phyloP scores from a whole-genome alignment of 768 basidiomycete genomes.

The Sporobolomyces roseus region DNA sequence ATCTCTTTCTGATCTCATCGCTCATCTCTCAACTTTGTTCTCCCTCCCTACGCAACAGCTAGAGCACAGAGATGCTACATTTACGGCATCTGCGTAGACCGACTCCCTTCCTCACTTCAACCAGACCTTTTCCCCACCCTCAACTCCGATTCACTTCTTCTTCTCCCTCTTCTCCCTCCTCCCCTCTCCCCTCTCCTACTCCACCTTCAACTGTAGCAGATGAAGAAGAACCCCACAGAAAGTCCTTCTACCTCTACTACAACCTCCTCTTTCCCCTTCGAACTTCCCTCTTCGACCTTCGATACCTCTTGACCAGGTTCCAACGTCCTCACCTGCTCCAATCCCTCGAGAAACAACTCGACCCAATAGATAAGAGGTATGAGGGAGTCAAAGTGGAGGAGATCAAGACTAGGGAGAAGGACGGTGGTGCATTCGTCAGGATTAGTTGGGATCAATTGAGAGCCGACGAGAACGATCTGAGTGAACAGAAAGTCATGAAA shows the following conservation, averaged over 20 bases:
- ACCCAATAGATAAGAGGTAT: conserved; percentile 58
- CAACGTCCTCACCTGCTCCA: conserved; percentile 61
- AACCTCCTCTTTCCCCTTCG: conserved; percentile 33
- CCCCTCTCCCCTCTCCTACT: neutral
- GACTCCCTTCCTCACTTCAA: neutral
- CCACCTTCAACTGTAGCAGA: neutral
- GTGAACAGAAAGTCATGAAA: conserved; percentile 56
- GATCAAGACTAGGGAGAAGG: conserved; percentile 61
- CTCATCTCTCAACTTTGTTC: neutral
- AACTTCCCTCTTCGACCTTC: conserved; percentile 22
- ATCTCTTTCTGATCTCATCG: neutral
- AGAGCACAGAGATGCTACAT: too few relatives aligned
- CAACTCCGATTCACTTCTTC: neutral
- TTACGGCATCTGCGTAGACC: too few relatives aligned
- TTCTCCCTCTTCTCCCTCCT: conserved; percentile 2
- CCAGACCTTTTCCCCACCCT: neutral
- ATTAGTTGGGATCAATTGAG: conserved; percentile 54
- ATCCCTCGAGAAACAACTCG: conserved; percentile 52
- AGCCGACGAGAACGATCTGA: conserved; percentile 1
- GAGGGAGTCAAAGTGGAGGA: conserved; percentile 60
- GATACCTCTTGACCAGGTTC: conserved; percentile 62
- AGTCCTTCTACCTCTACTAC: conserved; percentile 23
- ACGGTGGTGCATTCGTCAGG: conserved; percentile 78
- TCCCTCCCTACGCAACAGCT: too few relatives aligned
- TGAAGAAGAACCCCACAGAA: neutral